Base-by-base conservation (phyloP, 1,139 yeast genomes). In the Saccharomycopsis hybrid region DNA sequence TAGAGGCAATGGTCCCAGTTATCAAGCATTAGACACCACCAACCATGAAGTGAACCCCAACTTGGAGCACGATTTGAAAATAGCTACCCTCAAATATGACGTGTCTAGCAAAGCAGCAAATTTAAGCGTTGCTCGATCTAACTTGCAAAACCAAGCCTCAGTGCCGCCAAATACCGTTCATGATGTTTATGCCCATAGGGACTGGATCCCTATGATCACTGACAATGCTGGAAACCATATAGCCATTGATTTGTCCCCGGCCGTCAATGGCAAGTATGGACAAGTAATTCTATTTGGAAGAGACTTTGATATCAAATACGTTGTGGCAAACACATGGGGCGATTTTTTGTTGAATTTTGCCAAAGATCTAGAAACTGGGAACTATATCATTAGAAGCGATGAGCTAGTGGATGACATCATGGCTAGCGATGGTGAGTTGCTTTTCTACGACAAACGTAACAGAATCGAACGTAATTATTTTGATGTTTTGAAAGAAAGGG, bases 181-280 rank as follows among this genome's bases (percentile, higher is more conserved):
- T 60, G 72, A 76, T 2, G 80, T 78, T 1, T 90, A 86, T 67
- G 92, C 96, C 2, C 89, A 88, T 64, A 81, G 88, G 4, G 80
- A 77, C 61, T 90, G 97, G 97, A 82, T 90, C 50, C 97, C 97
- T 1, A 66, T 90, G 43, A 78, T 88, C 25, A 86, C 95, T 9
- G 97, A 90, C 63, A 81, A 79, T 54, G 82, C 85, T 8, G 97
- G 97, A 24, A 90, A 90, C 67, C 88, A 88, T 62, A 81, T 90
- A 49, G 97, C 90, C 46, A 73, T 90, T 11, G 97, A 90, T 65
- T 72, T 90, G 54, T 85, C 92, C 2, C 97, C 97, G 1, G 96
- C 87, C 3, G 71, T 79, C 2, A 67, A 70, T 18, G 96, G 96
- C 33, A 71, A 67, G 43, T 75, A 80, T 71, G 97, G 97, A 13